Base-by-base conservation (phyloP, 2,329 filamentous ascomycete genomes). In the Albophoma yamanashiensis region DNA sequence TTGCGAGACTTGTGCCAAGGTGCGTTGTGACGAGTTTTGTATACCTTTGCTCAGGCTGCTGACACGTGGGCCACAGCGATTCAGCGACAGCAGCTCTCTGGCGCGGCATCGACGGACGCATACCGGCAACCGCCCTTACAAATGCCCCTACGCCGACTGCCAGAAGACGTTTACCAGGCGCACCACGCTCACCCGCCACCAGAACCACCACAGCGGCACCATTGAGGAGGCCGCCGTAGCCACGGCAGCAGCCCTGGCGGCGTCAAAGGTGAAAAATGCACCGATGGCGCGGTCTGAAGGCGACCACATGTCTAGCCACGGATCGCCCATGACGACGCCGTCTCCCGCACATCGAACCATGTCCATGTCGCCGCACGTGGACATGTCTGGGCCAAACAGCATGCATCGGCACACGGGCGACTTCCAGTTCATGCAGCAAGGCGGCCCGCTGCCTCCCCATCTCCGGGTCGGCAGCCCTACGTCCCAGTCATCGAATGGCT, bases 161-260 rank as follows among this genome's bases (percentile, higher is more conserved):
- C 92, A 97, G 71, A 97, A 97, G 82, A 97, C 93, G 0, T 99
- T 99, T 70, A 99, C 94, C 12, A 88, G 94, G 60, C 89, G 93
- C 64, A 97, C 94, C 0, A 97, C 94, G 3, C 79, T 99, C 63
- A 99, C 93, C 2, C 86, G 94, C 57, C 94, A 99, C 72, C 92
- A 97, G 75, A 96, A 96, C 67, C 91, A 96, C 68, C 94, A 97
- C 73, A 95, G 89, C 25, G 94, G 93, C 50, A 97, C 92, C 0
- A 89, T 97, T 20, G 93, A 97, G 73, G 93, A 97, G 73, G 91
- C 93, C 11, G 92, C 92, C 2, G 90, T 87, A 3, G 91, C 92
- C 5, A 96, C 92, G 0, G 92, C 91, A 40, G 92, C 92, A 50
- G 92, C 90, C 58, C 79, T 97, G 65, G 90, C 92, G 1, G 78